Evolutionary conservation across 2,329 filamentous ascomycete genomes (phyloP).

Genomic region (Epichloe amarillans): DNA sequence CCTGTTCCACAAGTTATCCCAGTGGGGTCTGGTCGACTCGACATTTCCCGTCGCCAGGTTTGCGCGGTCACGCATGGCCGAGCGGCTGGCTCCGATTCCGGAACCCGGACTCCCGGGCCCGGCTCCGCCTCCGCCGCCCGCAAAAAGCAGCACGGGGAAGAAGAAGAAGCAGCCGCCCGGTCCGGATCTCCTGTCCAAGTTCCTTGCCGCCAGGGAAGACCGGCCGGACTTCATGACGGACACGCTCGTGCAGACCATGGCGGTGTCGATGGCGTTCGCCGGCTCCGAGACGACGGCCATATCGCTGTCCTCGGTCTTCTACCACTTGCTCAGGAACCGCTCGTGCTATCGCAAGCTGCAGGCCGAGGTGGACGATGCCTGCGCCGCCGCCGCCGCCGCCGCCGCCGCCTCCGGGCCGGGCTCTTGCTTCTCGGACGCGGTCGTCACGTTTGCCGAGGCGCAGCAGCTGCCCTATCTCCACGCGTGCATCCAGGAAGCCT

Average conservation of each 20-base stretch:
- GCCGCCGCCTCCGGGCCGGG: too few species aligned
- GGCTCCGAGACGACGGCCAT: constrained; percentile 38
- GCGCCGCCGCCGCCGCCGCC: constrained; percentile 3
- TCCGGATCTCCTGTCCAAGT: constrained; percentile 14
- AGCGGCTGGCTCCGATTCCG: background rate
- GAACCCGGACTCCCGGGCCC: too few species aligned
- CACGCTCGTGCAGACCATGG: constrained; percentile 54
- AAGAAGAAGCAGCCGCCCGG: constrained; percentile 5
- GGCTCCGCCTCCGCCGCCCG: too few species aligned
- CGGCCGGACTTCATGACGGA: constrained; percentile 62
- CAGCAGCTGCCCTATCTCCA: constrained; percentile 38
- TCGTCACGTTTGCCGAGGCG: constrained; percentile 25
- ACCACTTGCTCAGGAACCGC: constrained; percentile 25
- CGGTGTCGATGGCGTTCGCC: constrained; percentile 49
- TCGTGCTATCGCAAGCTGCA: constrained; percentile 9
- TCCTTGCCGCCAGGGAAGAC: constrained; percentile 32
- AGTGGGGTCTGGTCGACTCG: constrained; percentile 12
- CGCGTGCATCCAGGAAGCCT: constrained; percentile 37
- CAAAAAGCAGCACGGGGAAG: too few species aligned
- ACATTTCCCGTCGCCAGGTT: constrained; percentile 15
- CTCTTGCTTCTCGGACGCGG: background rate
- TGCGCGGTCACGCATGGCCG: constrained; percentile 17
- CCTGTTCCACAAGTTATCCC: constrained; percentile 9
- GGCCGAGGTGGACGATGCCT: constrained; percentile 11
- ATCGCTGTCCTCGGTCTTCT: constrained; percentile 29